Base-by-base conservation (phyloP, 306 rosid genomes). In the Inga laurina region DNA sequence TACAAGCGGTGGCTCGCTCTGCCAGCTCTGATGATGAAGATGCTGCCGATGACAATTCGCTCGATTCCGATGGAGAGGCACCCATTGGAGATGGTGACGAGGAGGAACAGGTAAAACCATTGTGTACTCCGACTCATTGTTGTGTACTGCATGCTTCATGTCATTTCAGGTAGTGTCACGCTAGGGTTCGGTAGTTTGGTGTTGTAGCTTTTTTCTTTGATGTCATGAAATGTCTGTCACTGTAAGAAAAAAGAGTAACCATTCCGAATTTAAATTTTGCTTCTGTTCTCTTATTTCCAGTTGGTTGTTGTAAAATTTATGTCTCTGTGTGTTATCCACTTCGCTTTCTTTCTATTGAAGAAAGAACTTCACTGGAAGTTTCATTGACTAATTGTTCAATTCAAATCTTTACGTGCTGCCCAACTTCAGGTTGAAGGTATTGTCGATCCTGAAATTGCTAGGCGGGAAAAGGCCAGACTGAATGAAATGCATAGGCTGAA, bases 1-100 rank as follows among this genome's bases (percentile, higher is more conserved):
- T 96, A 57, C 91, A 96, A 76, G 98, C 93, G 27, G 98, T 96
- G 4, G 97, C 97, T 85, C 94, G 97, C 84, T 84, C 94, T 37
- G 94, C 94, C 35, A 91, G 75, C 87, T 93, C 97, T 70, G 94
- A 88, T 39, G 94, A 88, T 3, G 99, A 90, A 4, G 91, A 86
- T 52, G 89, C 80, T 19, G 87, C 81, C 10, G 91, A 73, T 7
- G 89, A 85, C 2, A 84, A 78, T 81, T 72, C 68, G 3, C 83
- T 86, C 0, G 85, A 45, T 4, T 72, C 57, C 39, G 76, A 45
- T 30, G 76, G 18, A 22, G 76, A 46, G 46, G 76, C 41, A 7
- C 41, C 39, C 59, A 3, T 10, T 15, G 59, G 14, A 43, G 94
- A 88, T 2, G 92, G 43, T 0, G 97, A 89, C 0, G 95, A 88